Base-by-base conservation (phyloP, 805 yeast species). In the Starmera dryadoides region DNA sequence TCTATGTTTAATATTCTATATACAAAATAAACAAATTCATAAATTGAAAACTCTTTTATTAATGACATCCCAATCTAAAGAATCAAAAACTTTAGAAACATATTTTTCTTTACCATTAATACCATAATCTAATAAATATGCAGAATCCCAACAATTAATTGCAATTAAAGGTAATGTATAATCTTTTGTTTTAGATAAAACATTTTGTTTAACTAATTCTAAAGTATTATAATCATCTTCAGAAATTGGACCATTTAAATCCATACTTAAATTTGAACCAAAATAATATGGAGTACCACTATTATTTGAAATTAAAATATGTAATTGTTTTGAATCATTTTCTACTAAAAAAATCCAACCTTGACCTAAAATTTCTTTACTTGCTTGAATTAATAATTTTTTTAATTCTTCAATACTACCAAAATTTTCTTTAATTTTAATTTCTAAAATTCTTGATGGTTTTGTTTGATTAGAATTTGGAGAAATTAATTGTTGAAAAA, bases 41-140 rank as follows among this genome's bases (percentile, higher is more conserved):
- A 52, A 33, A 29, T 42, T 40, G 42, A 57, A 68, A 18, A 66
- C 52, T 52, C 75, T 63, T 33, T 53, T 54, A 46, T 76, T 78
- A 23, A 83, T 71, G 31, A 81, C 79, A 37, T 77, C 71, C 98
- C 98, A 93, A 63, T 91, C 81, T 43, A 89, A 73, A 47, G 86
- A 71, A 38, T 79, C 74, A 79, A 95, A 80, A 54, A 81, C 79
- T 45, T 80, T 81, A 44, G 75, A 75, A 48, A 93, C 71, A 61
- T 84, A 93, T 38, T 73, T 68, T 33, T 74, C 67, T 64, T 81
- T 83, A 19, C 93, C 94, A 18, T 51, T 56, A 37, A 86, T 71
- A 35, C 97, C 96, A 62, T 81, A 91, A 61, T 93, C 98, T 21
- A 74, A 65, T 34, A 87, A 52, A 59, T 81, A 93, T n/a, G 96